Evolutionary conservation across 2,329 filamentous ascomycete genomes (phyloP), one percentile per base, ranked within the genome.

Genomic region (Geosmithia putterillii): DNA sequence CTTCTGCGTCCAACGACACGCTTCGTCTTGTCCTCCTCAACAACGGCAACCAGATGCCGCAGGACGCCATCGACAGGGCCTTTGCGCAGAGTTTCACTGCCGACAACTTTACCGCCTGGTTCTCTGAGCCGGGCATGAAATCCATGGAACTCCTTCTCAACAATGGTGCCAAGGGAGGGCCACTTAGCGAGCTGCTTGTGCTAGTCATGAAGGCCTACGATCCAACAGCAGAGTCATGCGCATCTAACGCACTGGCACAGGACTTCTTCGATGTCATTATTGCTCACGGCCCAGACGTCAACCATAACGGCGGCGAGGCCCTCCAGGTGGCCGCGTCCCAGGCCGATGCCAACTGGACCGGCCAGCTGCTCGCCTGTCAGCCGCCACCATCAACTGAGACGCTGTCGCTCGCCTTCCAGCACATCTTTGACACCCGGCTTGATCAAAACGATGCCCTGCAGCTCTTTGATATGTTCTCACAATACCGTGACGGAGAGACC

Each of bases 401-500:
- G 0, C 56, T 81, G 2, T 69, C 69, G 0, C 57, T 66, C 45
- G 73, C 73, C 0, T 73, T 83, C 43, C 71, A 74, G 18, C 67
- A 64, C 28, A 67, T 82, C 2, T 73, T 83, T 41, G 68, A 71
- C 39, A 66, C 67, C 0, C 61, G 65, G 0, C 54, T 72, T 1
- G 53, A 67, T 2, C 72, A 79, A 45, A 67, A 74, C 1, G 63
- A 69, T 2, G 63, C 67, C 2, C 52, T 78, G 32, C 62, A 67
- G 3, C 58, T 79, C 4, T 67, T 79, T 35, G 58, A 61, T 2
- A 53, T 75, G 8, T 77, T 79, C 43, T 60, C 66, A 1, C 69
- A 73, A 20, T 67, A 74, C 44, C 58, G 65, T 7, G 61, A 70
- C 2, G 70, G 63, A 1, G 64, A 69, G 32, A 62, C 63, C 3